Base-by-base conservation (phyloP, 2,329 filamentous ascomycete genomes). In the Teratosphaeria destructans region DNA sequence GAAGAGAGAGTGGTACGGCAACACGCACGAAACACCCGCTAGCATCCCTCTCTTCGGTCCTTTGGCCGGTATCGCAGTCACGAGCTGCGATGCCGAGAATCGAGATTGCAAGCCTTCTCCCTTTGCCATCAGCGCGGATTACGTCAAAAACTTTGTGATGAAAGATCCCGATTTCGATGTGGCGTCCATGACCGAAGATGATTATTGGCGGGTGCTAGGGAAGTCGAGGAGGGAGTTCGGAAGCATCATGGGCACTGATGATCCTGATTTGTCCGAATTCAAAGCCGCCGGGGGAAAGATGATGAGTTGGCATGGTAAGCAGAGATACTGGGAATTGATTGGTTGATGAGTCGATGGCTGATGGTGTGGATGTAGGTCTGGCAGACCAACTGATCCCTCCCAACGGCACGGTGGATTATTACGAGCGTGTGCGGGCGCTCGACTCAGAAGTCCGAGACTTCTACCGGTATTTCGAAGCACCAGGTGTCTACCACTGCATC, bases 301-400 rank as follows among this genome's bases (percentile, higher is more conserved):
- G 65, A 69, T 79, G 16, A 73, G 70, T 1, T 78, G 73, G 71
- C 76, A 78, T 57, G 77, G 75, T 5, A 60, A 23, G 59, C 34
- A 26, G 6, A 10, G 27, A 34, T 59, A 23, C 54, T 14, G n/a
- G 3, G 11, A 52, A 23, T 23, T 23, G 23, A 2, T 43, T 47
- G 14, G n/a, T 16, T 12, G 16, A 52, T 52, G 47, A 34, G 11
- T 34, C 8, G 47, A 43, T 49, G 23, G n/a, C 56, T 34, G 47
- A 34, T 16, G 2, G 14, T 55, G 23, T 32, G 11, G 32, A 27
- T n/a, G 29, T 32, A 62, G 61, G 76, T 0, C 61, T 75, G 6
- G 70, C 68, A 2, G 75, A 77, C 60, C 60, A 71, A 23, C 60
- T 76, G 12, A 77, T 78, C 59, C 65, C 67, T 26, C 66, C 72